phyloP scores from a whole-genome alignment of 2,329 filamentous ascomycete genomes.

The Fusarium oligoseptatum region DNA sequence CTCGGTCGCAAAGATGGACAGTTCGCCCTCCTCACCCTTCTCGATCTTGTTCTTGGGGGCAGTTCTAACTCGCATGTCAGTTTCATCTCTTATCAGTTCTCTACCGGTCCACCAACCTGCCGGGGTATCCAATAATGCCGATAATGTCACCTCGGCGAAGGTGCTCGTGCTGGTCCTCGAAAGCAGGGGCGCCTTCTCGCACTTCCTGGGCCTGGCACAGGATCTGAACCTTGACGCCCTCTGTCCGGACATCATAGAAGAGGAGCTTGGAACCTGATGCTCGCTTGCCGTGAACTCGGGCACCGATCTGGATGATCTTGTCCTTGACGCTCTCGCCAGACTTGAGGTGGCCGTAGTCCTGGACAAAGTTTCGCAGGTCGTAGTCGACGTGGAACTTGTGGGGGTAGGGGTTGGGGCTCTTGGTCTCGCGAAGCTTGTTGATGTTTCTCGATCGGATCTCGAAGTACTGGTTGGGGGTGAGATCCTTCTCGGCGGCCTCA shows the following conservation, averaged over 20 bases:
- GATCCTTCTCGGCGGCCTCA: constrained; percentile 71
- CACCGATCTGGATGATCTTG: constrained; percentile 81
- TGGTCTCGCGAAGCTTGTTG: constrained; percentile 57
- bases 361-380: constrained; percentile 83
- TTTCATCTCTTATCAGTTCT: constrained; percentile 1
- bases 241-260: constrained; percentile 80
- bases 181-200: constrained; percentile 73
- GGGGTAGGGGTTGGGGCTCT: constrained; percentile 73
- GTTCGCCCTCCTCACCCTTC: constrained; percentile 80
- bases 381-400: constrained; percentile 91
- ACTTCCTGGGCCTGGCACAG: constrained; percentile 90
- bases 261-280: constrained; percentile 85
- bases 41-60: constrained; percentile 90
- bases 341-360: constrained; percentile 84
- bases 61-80: constrained; percentile 67
- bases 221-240: constrained; percentile 82
- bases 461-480: constrained; percentile 81
- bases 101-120: constrained; percentile 36
- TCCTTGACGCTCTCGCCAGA: constrained; percentile 87
- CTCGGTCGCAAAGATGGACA: constrained; percentile 92
- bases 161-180: constrained; percentile 90
- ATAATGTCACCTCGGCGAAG: constrained; percentile 94
- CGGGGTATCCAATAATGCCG: constrained; percentile 62
- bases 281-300: constrained; percentile 91
- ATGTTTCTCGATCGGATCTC: constrained; percentile 91